Base-by-base conservation (phyloP, 352 stramenopile genomes). In the Vaucheria bursata region DNA sequence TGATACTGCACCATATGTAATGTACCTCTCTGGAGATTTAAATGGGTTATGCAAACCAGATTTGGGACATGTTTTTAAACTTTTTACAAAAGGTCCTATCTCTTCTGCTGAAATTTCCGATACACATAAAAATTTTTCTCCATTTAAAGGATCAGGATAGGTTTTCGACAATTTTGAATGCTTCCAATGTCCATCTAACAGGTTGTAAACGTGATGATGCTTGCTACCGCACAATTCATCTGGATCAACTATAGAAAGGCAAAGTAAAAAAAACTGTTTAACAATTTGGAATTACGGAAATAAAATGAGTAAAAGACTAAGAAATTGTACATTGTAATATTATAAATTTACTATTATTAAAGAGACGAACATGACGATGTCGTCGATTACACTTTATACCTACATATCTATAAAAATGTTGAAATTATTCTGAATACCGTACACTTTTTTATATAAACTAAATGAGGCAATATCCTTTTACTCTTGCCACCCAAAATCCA, bases 1-100 rank as follows among this genome's bases (percentile, higher is more conserved):
- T 49, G 80, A 87, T 39, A 92, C 90, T 45, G 91, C 88, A 64
- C 88, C 90, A 74, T 90, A 92, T 64, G 89, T 67, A 50, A 92
- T 78, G 79, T 97, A 99, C 25, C 77, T 78, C 50, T 98, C 91
- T 37, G 94, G 87, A 83, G 97, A 97, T 88, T 98, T 98, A 66
- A 97, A 88, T 34, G 95, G 95, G 87, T 99, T 99, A 89, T 99
- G 95, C 64, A 98, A 85, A 0, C 95, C 95, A 80, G 93, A 94
- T 88, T 99, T 99, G 6, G 94, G 91, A 70, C 92, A 94, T 34
- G 82, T 88, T 8, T 83, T 86, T 86, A 98, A 90, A 80, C 89
- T 96, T 38, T 96, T 86, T 36, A 97, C 88, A 77, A 98, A 99
- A 0, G 90, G 89, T 68, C 86, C 66, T 7, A 98, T 84, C 84